Evolutionary conservation across 768 basidiomycete species (phyloP).

Genomic region (Kwoniella pini): DNA sequence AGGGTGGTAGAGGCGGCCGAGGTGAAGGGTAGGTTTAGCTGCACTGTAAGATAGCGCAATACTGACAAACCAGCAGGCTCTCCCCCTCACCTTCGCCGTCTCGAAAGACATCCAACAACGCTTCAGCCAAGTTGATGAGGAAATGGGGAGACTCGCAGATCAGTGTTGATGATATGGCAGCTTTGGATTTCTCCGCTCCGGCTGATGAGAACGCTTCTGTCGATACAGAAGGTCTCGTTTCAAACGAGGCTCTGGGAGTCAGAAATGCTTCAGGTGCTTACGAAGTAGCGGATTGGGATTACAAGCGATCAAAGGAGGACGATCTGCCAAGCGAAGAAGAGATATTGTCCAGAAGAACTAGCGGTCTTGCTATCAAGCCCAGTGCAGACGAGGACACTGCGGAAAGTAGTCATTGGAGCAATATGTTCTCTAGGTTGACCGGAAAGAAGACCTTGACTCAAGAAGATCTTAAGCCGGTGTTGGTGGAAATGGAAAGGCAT

Average conservation of each 20-base stretch:
- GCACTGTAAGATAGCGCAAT: background rate
- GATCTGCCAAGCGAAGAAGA: conserved; percentile 51
- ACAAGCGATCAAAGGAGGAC: conserved; percentile 58
- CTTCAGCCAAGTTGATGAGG: conserved; percentile 66
- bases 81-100: conserved; percentile 41
- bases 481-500: conserved; percentile 95
- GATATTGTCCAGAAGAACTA: conserved; percentile 45
- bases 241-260: conserved; percentile 64
- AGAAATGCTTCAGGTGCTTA: conserved; percentile 69
- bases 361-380: conserved; percentile 15
- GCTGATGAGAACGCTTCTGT: conserved; percentile 60
- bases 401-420: conserved; percentile 62
- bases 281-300: conserved; percentile 83
- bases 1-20: conserved; percentile 44
- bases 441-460: conserved; percentile 77
- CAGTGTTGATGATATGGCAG: conserved; percentile 85
- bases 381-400: conserved; percentile 44
- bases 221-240: conserved; percentile 52
- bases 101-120: conserved; percentile 26
- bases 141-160: conserved; percentile 87
- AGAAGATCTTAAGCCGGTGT: conserved; percentile 78
- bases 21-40: conserved; percentile 32
- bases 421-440: conserved; percentile 79
- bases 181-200: conserved; percentile 70
- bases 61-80: background rate